These are phyloP conservation scores for Trichoderma asperellum DNA, from an alignment of 2,329 filamentous ascomycete species.

Conservation along the genomic window DNA sequence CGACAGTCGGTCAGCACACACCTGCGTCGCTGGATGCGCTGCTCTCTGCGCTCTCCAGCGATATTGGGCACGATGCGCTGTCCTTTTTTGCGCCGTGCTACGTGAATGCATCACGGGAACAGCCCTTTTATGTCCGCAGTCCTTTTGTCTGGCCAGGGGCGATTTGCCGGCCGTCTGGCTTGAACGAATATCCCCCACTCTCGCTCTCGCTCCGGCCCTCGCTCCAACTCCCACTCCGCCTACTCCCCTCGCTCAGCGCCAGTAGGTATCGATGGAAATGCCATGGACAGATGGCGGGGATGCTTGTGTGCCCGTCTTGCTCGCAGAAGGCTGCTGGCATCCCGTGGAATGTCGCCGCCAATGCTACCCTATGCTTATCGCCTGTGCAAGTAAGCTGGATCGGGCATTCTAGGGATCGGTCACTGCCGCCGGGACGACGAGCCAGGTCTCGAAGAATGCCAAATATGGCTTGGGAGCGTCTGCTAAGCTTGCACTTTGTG, in stretches of 20 bases:
- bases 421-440: constrained; percentile 6
- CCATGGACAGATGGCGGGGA: neutral
- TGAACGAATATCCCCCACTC: neutral
- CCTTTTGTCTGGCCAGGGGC: neutral
- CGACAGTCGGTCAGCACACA: constrained; percentile 22
- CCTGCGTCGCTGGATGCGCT: constrained; percentile 3
- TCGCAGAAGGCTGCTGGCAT: neutral
- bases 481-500: constrained; percentile 12
- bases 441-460: constrained; percentile 1
- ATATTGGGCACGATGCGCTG: constrained; percentile 17
- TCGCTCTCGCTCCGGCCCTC: neutral
- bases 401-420: constrained; percentile 22
- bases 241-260: neutral
- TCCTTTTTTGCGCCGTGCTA: constrained; percentile 16
- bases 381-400: constrained; percentile 20
- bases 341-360: neutral
- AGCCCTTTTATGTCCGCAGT: neutral
- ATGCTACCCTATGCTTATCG: constrained; percentile 1
- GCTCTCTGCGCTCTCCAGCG: neutral
- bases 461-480: constrained; percentile 16
- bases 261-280: neutral
- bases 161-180: neutral
- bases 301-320: neutral
- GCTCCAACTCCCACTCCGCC: neutral
- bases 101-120: constrained; percentile 24